Conservation (phyloP, 2,329 filamentous ascomycete species). For the Fusarium brevicatenulatum region DNA sequence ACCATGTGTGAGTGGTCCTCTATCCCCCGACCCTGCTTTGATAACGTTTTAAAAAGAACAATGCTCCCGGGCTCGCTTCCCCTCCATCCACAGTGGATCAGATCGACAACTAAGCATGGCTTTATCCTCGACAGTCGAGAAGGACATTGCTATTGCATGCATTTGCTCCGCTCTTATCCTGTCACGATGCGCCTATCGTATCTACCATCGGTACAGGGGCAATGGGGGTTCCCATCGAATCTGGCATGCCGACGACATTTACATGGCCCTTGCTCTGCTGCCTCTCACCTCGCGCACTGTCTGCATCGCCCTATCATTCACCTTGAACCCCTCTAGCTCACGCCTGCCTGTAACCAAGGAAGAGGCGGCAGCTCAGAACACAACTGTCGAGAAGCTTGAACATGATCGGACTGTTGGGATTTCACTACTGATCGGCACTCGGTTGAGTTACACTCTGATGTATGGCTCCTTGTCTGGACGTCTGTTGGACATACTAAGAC, state of each 20-base stretch:
- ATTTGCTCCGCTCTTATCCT: slow-evolving; percentile 42
- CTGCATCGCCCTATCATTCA: slow-evolving; percentile 38
- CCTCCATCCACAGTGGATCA: neutral
- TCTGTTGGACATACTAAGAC: neutral
- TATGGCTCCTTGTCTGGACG: neutral
- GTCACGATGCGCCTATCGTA: slow-evolving; percentile 40
- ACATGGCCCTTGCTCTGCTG: slow-evolving; percentile 43
- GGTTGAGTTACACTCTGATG: slow-evolving; percentile 43
- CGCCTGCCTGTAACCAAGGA: neutral
- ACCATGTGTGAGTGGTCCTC: neutral
- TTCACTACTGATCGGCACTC: slow-evolving; percentile 37
- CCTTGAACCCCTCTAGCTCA: slow-evolving; percentile 36
- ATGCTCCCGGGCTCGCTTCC: neutral
- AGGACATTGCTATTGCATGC: slow-evolving; percentile 40
- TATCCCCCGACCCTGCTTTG: neutral
- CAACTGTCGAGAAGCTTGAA: slow-evolving; percentile 19
- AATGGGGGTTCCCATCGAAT: slow-evolving; percentile 42
- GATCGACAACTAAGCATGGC: slow-evolving; percentile 4
- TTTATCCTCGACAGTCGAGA: slow-evolving; percentile 29
- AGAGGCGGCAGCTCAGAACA: slow-evolving; percentile 19
- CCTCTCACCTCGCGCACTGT: slow-evolving; percentile 40
- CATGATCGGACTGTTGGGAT: slow-evolving; percentile 27
- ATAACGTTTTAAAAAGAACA: neutral
- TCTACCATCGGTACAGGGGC: slow-evolving; percentile 33
- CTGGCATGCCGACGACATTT: slow-evolving; percentile 44